phyloP scores from a whole-genome alignment of 345 rosid genomes.

The Boechera stricta region DNA sequence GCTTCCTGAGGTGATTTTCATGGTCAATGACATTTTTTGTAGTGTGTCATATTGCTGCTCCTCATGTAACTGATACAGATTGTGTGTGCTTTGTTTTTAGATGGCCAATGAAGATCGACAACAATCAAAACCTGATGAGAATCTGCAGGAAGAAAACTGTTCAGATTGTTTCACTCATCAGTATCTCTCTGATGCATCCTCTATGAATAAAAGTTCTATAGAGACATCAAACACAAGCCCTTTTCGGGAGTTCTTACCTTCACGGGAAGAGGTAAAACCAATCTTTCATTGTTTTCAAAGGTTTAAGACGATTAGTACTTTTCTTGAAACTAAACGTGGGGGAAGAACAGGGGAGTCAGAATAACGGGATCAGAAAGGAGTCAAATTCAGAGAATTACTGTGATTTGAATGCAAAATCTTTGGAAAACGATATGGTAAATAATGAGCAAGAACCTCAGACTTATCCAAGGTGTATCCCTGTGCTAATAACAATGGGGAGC shows the following conservation, averaged over 20 bases:
- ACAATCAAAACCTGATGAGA: constrained; percentile 52
- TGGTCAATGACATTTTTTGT: not conserved
- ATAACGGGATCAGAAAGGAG: constrained; percentile 54
- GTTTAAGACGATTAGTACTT: constrained; percentile 48
- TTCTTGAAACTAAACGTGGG: constrained; percentile 39
- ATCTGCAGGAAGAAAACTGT: constrained; percentile 58
- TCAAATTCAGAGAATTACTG: constrained; percentile 49
- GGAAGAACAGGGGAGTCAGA: constrained; percentile 52
- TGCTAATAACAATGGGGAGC: constrained; percentile 65
- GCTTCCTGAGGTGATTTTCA: constrained; percentile 60
- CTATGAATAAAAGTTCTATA: constrained; percentile 55
- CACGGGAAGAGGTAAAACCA: constrained; percentile 56
- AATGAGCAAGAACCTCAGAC: constrained; percentile 55
- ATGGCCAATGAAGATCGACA: constrained; percentile 53
- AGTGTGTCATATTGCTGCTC: not conserved
- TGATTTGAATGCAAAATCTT: constrained; percentile 49
- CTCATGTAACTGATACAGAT: constrained; percentile 3
- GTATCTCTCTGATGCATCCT: constrained; percentile 56
- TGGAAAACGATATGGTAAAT: constrained; percentile 30
- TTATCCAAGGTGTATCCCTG: constrained; percentile 67
- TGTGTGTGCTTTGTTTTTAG: constrained; percentile 49
- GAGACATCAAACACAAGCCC: constrained; percentile 56
- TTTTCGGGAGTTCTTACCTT: constrained; percentile 69
- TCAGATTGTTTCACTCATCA: constrained; percentile 67
- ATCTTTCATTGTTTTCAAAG: constrained; percentile 40